Base-by-base conservation (phyloP, 106 monocot species). In the Ottelia alismoides region DNA sequence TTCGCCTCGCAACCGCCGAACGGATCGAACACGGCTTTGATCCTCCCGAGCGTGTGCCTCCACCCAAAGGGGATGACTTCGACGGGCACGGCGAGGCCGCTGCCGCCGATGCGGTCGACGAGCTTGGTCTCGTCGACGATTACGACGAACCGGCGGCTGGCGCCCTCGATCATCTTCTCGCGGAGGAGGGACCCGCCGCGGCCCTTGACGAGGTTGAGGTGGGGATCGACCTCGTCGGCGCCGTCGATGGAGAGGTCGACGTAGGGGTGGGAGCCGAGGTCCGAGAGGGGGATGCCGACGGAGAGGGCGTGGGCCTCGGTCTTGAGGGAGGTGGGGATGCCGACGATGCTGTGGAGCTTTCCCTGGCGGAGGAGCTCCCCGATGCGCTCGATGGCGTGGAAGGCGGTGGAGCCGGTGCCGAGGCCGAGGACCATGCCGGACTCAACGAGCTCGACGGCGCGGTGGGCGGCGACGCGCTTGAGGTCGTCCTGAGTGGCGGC, bases 361-460 rank as follows among this genome's bases (percentile, higher is more conserved):
- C 77, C 81, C 2, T 51, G 30, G 45, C 57, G 73, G 59, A 86
- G 60, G 17, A 86, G 74, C 25, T 74, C 86, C 43, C 77, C 81
- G 22, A 86, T 55, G 47, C 77, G 77, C 30, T 75, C 69, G 23
- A 86, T 67, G 24, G 74, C 74, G 74, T 86, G 77, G 31, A 56
- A 73, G 31, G 86, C 77, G 51, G 77, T 81, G 53, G 86, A 86
- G 22, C 81, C 86, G 5, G n/a, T n/a, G n/a, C n/a, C n/a, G n/a
- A n/a, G n/a, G n/a, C n/a, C n/a, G n/a, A n/a, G n/a, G n/a, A n/a
- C n/a, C n/a, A n/a, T n/a, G n/a, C n/a, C n/a, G n/a, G n/a, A n/a
- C n/a, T n/a, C n/a, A n/a, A n/a, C n/a, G n/a, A n/a, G n/a, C n/a
- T n/a, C n/a, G n/a, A n/a, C n/a, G n/a, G n/a, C n/a, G n/a, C n/a